Evolutionary conservation across 148 eudicot genomes (phyloP).

Genomic region (Euryodendron excelsum): DNA sequence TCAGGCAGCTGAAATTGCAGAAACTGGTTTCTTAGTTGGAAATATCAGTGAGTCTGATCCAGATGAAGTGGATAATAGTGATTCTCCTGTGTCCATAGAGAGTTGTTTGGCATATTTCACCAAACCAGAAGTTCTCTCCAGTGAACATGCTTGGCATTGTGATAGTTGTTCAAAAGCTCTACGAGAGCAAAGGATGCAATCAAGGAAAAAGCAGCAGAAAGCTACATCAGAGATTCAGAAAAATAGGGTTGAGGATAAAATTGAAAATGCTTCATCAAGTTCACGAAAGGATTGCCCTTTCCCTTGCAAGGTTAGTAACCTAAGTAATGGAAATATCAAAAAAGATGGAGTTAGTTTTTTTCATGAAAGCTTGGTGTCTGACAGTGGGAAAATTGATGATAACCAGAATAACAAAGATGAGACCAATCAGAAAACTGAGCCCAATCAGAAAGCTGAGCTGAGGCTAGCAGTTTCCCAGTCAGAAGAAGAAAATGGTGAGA

Average conservation of each 20-base stretch:
- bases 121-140: conserved; percentile 33
- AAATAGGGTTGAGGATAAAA: conserved; percentile 27
- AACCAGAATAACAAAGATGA: background rate
- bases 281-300: background rate
- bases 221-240: conserved; percentile 8
- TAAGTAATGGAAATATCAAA: conserved; percentile 12
- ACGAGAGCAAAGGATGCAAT: conserved; percentile 40
- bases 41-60: conserved; percentile 75
- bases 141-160: conserved; percentile 67
- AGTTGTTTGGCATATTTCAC: conserved; percentile 72
- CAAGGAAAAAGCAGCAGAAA: conserved; percentile 34
- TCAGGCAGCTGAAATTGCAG: conserved; percentile 23
- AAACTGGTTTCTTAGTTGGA: conserved; percentile 37
- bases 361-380: conserved; percentile 20
- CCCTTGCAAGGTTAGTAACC: conserved; percentile 6
- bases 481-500: conserved; percentile 22
- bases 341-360: conserved; percentile 8
- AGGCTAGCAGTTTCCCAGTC: conserved; percentile 12
- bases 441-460: background rate
- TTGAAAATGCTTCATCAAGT: conserved; percentile 15
- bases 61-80: conserved; percentile 77
- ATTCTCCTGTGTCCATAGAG: conserved; percentile 81
- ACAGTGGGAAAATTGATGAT: conserved; percentile 9
- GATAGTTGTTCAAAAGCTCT: conserved; percentile 73
- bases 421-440: too few relatives aligned